These are phyloP conservation scores for Kockovaella imperatae DNA, from an alignment of 768 basidiomycete species.

Conservation along the genomic window DNA sequence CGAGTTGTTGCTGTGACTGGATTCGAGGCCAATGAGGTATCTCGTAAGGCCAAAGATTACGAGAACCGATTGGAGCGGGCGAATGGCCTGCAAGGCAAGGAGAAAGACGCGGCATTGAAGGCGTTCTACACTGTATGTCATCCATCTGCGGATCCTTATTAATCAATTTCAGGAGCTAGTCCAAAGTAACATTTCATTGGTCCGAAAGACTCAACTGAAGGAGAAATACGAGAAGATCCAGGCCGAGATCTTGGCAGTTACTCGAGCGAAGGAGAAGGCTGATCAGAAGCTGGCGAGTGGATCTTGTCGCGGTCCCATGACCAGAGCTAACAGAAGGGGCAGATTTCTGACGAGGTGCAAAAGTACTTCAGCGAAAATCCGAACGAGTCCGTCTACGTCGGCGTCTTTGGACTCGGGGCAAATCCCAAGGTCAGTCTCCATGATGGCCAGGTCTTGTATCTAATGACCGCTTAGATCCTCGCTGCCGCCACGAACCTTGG, in stretches of 20 bases:
- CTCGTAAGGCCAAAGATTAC: constrained; percentile 59
- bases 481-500: constrained; percentile 58
- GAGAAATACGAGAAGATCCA: constrained; percentile 64
- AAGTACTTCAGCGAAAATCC: constrained; percentile 71
- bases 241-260: constrained; percentile 74
- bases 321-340: neutral
- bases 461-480: constrained; percentile 16
- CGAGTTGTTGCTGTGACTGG: constrained; percentile 91
- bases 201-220: constrained; percentile 70
- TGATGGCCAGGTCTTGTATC: neutral
- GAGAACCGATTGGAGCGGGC: constrained; percentile 58
- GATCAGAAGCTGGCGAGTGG: constrained; percentile 65
- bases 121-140: constrained; percentile 49
- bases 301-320: neutral
- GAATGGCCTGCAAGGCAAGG: constrained; percentile 58
- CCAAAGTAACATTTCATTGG: constrained; percentile 78
- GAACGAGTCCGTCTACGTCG: constrained; percentile 62
- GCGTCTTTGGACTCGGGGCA: constrained; percentile 65
- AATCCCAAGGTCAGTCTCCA: constrained; percentile 71
- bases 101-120: constrained; percentile 83
- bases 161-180: constrained; percentile 62
- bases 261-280: constrained; percentile 70
- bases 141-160: neutral
- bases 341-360: constrained; percentile 65
- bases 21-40: constrained; percentile 78